These are phyloP conservation scores for Malus fusca DNA, from an alignment of 306 rosid species.

Conservation along the genomic window DNA sequence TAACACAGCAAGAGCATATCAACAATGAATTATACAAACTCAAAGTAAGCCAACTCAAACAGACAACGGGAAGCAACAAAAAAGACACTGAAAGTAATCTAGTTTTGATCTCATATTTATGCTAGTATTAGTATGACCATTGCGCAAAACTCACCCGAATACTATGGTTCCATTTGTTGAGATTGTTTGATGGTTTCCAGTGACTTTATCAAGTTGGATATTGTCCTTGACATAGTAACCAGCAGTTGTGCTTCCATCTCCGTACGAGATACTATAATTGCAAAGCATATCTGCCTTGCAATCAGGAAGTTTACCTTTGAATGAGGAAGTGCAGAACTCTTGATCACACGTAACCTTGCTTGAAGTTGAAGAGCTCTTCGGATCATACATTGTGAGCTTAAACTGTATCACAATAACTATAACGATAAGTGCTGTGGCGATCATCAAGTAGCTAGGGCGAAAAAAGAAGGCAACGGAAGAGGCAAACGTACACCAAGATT, in stretches of 20 bases:
- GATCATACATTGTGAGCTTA: constrained; percentile 52
- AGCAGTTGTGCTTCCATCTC: constrained; percentile 75
- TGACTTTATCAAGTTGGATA: constrained; percentile 41
- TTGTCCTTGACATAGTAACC: constrained; percentile 72
- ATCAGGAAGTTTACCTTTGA: constrained; percentile 38
- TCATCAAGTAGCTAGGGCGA: too few relatives aligned
- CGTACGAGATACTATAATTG: constrained; percentile 59
- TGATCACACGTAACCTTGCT: constrained; percentile 46
- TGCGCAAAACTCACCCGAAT: constrained; percentile 59
- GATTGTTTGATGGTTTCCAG: constrained; percentile 33
- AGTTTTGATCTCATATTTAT: neutral
- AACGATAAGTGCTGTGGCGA: constrained; percentile 2
- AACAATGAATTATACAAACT: neutral
- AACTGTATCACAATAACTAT: constrained; percentile 47
- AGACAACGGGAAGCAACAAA: neutral
- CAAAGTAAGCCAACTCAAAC: neutral
- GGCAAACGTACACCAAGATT: constrained; percentile 58
- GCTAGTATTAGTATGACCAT: neutral
- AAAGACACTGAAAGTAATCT: neutral
- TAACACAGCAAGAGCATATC: neutral
- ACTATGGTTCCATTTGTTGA: constrained; percentile 36
- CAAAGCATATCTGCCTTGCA: constrained; percentile 51
- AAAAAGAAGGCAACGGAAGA: neutral
- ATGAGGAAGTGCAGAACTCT: constrained; percentile 53
- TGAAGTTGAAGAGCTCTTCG: constrained; percentile 50